A percentile compares a stretch with the other conserved stretches of the same genome.
These are phyloP conservation scores for Podaxis sp. DNA, from an alignment of 768 basidiomycete species.

Conservation along the genomic window DNA sequence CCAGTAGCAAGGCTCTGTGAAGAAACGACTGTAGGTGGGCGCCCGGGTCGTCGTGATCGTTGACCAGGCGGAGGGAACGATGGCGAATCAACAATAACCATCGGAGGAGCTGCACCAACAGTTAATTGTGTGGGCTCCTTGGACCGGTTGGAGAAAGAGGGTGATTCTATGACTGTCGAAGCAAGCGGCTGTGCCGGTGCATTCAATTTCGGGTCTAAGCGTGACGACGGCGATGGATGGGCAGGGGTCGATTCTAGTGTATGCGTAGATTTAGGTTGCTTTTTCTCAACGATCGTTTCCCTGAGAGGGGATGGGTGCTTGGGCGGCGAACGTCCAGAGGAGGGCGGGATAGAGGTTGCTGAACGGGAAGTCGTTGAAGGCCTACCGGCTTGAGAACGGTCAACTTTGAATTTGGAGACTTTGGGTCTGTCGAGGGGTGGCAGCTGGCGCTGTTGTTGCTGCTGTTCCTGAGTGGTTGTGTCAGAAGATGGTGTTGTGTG, in stretches of 20 bases:
- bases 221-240: slow-evolving; percentile 15
- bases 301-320: slow-evolving; percentile 26
- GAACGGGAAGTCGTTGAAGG: slow-evolving; percentile 18
- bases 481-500: neutral
- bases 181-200: neutral
- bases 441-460: slow-evolving; percentile 11
- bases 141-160: slow-evolving; percentile 12
- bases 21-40: slow-evolving; percentile 22
- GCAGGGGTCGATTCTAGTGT: neutral
- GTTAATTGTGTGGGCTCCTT: neutral
- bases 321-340: slow-evolving; percentile 29
- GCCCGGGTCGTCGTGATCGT: slow-evolving; percentile 18
- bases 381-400: slow-evolving; percentile 33
- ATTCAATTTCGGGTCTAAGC: slow-evolving; percentile 13
- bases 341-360: slow-evolving; percentile 7
- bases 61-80: slow-evolving; percentile 32
- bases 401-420: slow-evolving; percentile 51
- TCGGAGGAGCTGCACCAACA: neutral
- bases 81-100: slow-evolving; percentile 39
- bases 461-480: neutral
- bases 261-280: neutral
- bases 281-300: slow-evolving; percentile 4
- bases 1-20: neutral
- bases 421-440: slow-evolving; percentile 37
- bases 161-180: slow-evolving; percentile 10